Evolutionary conservation across 2,329 filamentous ascomycete genomes (phyloP), one percentile per base, ranked within the genome.

Genomic region (Diaporthe sp.): DNA sequence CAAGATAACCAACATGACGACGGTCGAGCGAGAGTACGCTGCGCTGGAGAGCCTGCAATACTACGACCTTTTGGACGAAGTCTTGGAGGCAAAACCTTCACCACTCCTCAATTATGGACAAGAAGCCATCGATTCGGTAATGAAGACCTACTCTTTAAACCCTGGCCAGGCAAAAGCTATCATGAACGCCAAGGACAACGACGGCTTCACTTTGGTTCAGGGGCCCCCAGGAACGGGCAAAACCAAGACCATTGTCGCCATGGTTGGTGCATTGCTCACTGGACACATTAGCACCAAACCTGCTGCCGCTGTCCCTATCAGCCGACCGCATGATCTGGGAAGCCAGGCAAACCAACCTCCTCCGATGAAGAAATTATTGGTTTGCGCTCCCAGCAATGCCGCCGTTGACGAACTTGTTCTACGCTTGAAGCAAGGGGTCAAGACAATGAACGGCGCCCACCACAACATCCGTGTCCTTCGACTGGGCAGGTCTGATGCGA

Each of bases 331-430:
- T 4, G 75, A 78, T 79, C n/a, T 83, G 76, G 17, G 84, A 83
- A 76, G 84, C 81, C 73, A 75, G 81, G 78, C 82, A 80, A 44
- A 51, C 10, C 59, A 68, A 25, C 53, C 72, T 25, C 53, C 74
- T 51, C 75, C 82, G 1, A 81, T 90, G 2, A 98, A 97, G 84
- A 99, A 98, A 83, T 88, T 99, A 35, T 89, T 99, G 35, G 94
- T 99, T 32, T 99, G 97, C 81, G 97, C 97, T n/a, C 97, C 97
- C 19, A 98, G 96, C 88, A 99, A 99, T 83, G 97, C 97, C 9
- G 97, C 97, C 42, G 97, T 99, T 8, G 97, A 99, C 81, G 97
- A 99, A 82, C 83, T 99, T 76, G 97, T 99, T 25, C 92, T 98
- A 82, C 93, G 97, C 85, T 89, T 99, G 80, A 98, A 97, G 84